These are phyloP conservation scores for Agapanthus africanus DNA, from an alignment of 106 monocot genomes.

Conservation along the genomic window DNA sequence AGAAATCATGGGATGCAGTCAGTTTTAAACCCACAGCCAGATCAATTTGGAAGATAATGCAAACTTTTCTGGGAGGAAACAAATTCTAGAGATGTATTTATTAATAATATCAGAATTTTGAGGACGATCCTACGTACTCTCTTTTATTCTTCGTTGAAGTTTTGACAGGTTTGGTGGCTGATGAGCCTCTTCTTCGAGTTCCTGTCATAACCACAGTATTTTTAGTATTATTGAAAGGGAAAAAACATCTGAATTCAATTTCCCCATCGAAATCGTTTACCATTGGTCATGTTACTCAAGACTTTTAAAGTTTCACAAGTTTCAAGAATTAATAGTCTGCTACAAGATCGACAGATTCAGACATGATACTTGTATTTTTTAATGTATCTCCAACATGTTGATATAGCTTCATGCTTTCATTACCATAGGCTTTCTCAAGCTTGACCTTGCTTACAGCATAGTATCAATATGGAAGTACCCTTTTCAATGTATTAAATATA, in stretches of 20 bases:
- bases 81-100: neutral
- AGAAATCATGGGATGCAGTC: neutral
- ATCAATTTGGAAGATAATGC: neutral
- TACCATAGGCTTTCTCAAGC: no score
- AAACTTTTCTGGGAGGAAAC: neutral
- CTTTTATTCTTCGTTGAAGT: constrained; percentile 67
- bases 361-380: no score
- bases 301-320: neutral
- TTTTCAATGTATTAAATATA: neutral
- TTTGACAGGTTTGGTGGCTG: constrained; percentile 62
- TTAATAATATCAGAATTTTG: neutral
- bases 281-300: neutral
- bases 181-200: constrained; percentile 68
- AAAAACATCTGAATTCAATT: no score
- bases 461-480: neutral
- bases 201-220: constrained; percentile 26
- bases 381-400: neutral
- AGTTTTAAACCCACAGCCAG: neutral
- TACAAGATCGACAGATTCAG: neutral
- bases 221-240: neutral
- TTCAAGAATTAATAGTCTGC: neutral
- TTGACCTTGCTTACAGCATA: neutral
- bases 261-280: neutral
- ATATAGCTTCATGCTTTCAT: neutral
- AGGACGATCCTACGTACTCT: constrained; percentile 38